phyloP scores from a whole-genome alignment of 345 rosid genomes.

The Aquilaria yunnanensis region DNA sequence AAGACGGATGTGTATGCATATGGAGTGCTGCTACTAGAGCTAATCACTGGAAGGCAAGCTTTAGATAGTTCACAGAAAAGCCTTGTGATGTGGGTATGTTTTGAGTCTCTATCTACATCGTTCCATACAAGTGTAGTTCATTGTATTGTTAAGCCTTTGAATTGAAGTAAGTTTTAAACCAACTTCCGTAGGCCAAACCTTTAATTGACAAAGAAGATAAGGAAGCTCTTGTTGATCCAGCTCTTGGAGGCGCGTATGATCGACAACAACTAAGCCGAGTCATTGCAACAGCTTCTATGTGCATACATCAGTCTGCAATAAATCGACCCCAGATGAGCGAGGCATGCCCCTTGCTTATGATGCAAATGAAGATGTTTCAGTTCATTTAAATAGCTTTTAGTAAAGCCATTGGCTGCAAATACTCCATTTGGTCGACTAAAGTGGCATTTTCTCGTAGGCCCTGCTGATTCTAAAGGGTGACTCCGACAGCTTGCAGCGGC shows the following conservation, averaged over 20 bases:
- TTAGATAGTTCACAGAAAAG: constrained; percentile 69
- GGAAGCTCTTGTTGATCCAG: constrained; percentile 57
- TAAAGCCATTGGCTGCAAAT: not conserved
- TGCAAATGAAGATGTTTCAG: not conserved
- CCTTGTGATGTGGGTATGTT: constrained; percentile 88
- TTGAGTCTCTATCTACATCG: not conserved
- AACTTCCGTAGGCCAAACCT: constrained; percentile 51
- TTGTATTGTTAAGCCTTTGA: not conserved
- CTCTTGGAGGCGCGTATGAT: constrained; percentile 37
- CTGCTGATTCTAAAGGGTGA: constrained; percentile 54
- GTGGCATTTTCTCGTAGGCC: constrained; percentile 26
- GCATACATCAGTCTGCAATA: constrained; percentile 45
- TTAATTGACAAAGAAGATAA: constrained; percentile 36
- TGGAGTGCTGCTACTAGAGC: constrained; percentile 82
- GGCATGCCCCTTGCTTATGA: constrained; percentile 26
- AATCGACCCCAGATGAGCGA: constrained; percentile 65
- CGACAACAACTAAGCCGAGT: constrained; percentile 39
- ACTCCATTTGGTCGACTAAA: too few relatives aligned
- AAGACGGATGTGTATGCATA: constrained; percentile 88
- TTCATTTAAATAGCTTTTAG: not conserved
- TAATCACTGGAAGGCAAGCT: constrained; percentile 81
- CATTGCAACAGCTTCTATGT: constrained; percentile 42
- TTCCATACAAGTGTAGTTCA: not conserved
- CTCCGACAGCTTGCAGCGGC: constrained; percentile 22
- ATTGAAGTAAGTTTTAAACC: not conserved